A percentile compares a stretch with the other conserved stretches of the same genome.
Conservation (phyloP, 371 early-diverging fungal genomes). For the Parasitella parasitica region DNA sequence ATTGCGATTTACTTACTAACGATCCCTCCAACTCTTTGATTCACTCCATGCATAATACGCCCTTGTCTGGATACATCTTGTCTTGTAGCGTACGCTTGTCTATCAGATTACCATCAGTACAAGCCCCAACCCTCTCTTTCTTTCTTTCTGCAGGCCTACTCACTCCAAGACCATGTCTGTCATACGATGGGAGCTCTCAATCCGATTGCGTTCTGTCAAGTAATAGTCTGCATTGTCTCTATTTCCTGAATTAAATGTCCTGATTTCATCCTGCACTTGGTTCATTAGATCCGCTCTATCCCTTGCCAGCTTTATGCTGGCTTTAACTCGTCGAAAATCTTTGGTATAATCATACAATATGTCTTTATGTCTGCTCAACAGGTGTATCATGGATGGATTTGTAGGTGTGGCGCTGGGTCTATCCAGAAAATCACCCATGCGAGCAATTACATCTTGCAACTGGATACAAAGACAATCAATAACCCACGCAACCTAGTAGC, state of each 20-base stretch:
- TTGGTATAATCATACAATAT: slow-evolving; percentile 69
- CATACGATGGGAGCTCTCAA: slow-evolving; percentile 63
- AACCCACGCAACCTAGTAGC: no score
- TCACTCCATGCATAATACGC: slow-evolving; percentile 45
- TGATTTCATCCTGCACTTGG: slow-evolving; percentile 58
- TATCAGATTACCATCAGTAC: no score
- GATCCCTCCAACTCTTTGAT: slow-evolving; percentile 48
- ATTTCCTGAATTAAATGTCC: slow-evolving; percentile 45
- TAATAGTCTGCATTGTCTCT: slow-evolving; percentile 53
- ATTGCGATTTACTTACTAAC: slow-evolving; percentile 41
- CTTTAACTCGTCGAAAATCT: slow-evolving; percentile 63
- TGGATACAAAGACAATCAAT: slow-evolving; percentile 12
- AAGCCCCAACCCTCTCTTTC: neutral
- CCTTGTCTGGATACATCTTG: slow-evolving; percentile 60
- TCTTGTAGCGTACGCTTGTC: slow-evolving; percentile 66
- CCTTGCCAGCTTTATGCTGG: slow-evolving; percentile 55
- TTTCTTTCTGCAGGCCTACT: slow-evolving; percentile 3
- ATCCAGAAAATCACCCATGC: slow-evolving; percentile 55
- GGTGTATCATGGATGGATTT: slow-evolving; percentile 68
- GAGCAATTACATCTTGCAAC: slow-evolving; percentile 58
- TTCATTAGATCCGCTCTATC: slow-evolving; percentile 67
- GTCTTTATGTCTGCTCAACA: slow-evolving; percentile 71
- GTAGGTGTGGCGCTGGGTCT: slow-evolving; percentile 54
- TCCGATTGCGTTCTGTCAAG: slow-evolving; percentile 58
- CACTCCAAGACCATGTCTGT: slow-evolving; percentile 70